These are phyloP conservation scores for Lentinula guzmanii DNA, from an alignment of 768 basidiomycete species.

Conservation along the genomic window DNA sequence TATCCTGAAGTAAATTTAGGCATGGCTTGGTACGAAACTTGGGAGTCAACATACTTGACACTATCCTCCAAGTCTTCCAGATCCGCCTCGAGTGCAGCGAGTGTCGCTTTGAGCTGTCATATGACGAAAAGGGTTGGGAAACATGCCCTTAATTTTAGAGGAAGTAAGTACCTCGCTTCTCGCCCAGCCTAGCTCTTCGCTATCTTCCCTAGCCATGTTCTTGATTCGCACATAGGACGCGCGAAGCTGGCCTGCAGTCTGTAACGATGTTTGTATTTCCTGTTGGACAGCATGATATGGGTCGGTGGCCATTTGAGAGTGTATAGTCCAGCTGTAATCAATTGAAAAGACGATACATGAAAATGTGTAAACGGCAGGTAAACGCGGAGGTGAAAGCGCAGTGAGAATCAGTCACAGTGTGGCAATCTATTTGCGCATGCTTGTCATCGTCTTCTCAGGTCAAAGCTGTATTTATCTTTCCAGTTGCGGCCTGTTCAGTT, in stretches of 20 bases:
- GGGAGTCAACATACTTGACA: slow-evolving; percentile 55
- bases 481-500: not conserved
- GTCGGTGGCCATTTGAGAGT: slow-evolving; percentile 55
- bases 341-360: not conserved
- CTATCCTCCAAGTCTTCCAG: slow-evolving; percentile 92
- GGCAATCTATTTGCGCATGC: not conserved
- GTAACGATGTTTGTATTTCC: slow-evolving; percentile 74
- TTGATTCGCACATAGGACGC: slow-evolving; percentile 76
- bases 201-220: slow-evolving; percentile 65
- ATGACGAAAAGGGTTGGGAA: not conserved
- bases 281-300: slow-evolving; percentile 85
- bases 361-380: too few relatives aligned
- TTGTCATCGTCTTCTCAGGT: not conserved
- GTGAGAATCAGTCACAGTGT: too few relatives aligned
- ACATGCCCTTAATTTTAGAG: not conserved
- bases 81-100: slow-evolving; percentile 79
- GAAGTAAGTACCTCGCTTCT: slow-evolving; percentile 56
- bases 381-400: too few relatives aligned
- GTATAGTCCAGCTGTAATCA: not conserved
- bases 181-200: slow-evolving; percentile 77
- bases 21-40: slow-evolving; percentile 7
- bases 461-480: not conserved
- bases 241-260: slow-evolving; percentile 62
- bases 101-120: slow-evolving; percentile 65
- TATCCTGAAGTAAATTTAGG: slow-evolving; percentile 42